A percentile compares a stretch with the other conserved stretches of the same genome.
Evolutionary conservation across 345 rosid genomes (phyloP).

Genomic region (Durio zibethinus): DNA sequence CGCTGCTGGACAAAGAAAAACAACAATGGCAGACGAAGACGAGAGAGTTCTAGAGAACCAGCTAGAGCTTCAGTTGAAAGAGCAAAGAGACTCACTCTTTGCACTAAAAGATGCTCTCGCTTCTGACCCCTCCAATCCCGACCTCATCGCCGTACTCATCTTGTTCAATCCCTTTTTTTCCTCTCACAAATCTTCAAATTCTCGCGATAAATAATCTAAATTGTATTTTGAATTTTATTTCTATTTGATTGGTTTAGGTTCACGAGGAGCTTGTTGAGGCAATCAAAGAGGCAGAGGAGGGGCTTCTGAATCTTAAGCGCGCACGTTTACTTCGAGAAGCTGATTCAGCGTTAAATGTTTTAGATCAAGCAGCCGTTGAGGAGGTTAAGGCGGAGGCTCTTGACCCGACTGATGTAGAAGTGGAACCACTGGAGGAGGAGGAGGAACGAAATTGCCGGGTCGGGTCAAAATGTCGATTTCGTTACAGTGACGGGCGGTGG

Average conservation of each 20-base stretch:
- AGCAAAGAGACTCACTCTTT: constrained; percentile 71
- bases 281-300: constrained; percentile 76
- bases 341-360: constrained; percentile 39
- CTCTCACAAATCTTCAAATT: not conserved
- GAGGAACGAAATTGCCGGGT: constrained; percentile 39
- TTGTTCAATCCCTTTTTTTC: not conserved
- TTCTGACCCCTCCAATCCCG: constrained; percentile 61
- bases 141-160: constrained; percentile 59
- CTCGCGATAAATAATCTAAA: not conserved
- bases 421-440: constrained; percentile 53
- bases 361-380: constrained; percentile 21
- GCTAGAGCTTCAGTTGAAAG: constrained; percentile 63
- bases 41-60: constrained; percentile 71
- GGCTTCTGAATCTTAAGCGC: constrained; percentile 70
- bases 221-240: not conserved
- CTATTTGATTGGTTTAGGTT: constrained; percentile 40
- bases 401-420: constrained; percentile 43
- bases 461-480: constrained; percentile 79
- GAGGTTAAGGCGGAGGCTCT: constrained; percentile 52
- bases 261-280: constrained; percentile 68
- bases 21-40: constrained; percentile 58
- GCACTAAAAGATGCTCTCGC: constrained; percentile 64
- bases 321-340: constrained; percentile 67
- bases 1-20: not conserved
- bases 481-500: constrained; percentile 80